Conservation (phyloP, 768 basidiomycete species). For the Leccinellum albellum region DNA sequence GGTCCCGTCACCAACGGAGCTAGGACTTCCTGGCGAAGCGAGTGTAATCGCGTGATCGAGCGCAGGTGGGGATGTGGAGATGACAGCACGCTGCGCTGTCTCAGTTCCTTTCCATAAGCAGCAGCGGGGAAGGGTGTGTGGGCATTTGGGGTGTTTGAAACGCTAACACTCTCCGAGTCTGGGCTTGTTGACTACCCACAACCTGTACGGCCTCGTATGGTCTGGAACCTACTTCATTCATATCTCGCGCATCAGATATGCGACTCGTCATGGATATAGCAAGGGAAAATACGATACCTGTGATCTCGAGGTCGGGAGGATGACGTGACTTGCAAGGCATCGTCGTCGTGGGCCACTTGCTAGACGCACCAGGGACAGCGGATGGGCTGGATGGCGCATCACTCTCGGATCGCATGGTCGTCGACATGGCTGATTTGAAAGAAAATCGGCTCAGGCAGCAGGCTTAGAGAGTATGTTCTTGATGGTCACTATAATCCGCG, state of each 20-base stretch:
- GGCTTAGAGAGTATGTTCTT: constrained; percentile 37
- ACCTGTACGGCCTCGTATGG: neutral
- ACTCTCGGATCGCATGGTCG: constrained; percentile 5
- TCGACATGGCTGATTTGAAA: constrained; percentile 10
- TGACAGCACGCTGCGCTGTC: constrained; percentile 30
- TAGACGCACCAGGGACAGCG: too few relatives aligned
- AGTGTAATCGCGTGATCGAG: neutral
- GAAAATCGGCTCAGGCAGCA: constrained; percentile 20
- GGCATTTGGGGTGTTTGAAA: neutral
- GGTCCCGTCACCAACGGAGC: too few relatives aligned
- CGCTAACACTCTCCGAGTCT: constrained; percentile 13
- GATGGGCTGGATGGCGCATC: too few relatives aligned
- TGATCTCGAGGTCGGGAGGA: constrained; percentile 20
- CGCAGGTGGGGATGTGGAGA: neutral
- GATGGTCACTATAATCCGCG: constrained; percentile 26
- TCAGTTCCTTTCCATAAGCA: constrained; percentile 12
- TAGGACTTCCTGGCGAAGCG: neutral
- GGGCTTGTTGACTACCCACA: constrained; percentile 5
- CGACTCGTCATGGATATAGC: neutral
- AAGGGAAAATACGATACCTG: constrained; percentile 7
- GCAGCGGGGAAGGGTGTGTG: neutral
- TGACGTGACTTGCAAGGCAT: constrained; percentile 21
- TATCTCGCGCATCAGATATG: neutral
- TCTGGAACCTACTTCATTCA: constrained; percentile 13
- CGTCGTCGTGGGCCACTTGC: constrained; percentile 9